A percentile compares a stretch with the other conserved stretches of the same genome.
Conservation (phyloP, 352 stramenopile genomes). For the Detonula confervacea region DNA sequence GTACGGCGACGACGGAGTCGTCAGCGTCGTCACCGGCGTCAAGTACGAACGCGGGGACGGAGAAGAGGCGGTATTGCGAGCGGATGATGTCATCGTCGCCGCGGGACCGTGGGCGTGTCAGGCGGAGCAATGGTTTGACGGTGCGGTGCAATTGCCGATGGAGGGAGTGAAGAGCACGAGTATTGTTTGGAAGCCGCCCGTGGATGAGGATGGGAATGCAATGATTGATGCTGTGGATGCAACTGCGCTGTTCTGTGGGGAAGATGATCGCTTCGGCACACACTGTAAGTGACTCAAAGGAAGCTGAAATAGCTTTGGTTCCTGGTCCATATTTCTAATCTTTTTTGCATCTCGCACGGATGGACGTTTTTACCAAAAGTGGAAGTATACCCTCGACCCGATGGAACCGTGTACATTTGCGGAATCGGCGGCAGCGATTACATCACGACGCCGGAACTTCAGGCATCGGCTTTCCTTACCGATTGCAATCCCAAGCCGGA, state of each 20-base stretch:
- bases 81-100: slow-evolving; percentile 79
- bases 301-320: too few species aligned
- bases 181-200: slow-evolving; percentile 79
- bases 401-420: slow-evolving; percentile 89
- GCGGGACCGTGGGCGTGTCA: slow-evolving; percentile 88
- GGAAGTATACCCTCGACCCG: slow-evolving; percentile 89
- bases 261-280: slow-evolving; percentile 80
- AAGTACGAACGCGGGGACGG: slow-evolving; percentile 47
- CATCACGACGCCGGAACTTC: slow-evolving; percentile 73
- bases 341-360: too few species aligned
- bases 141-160: slow-evolving; percentile 85
- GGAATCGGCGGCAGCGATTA: slow-evolving; percentile 87
- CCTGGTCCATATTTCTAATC: too few species aligned
- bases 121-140: slow-evolving; percentile 86
- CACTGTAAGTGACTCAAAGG: slow-evolving; percentile 77
- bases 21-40: slow-evolving; percentile 57
- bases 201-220: slow-evolving; percentile 50
- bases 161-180: slow-evolving; percentile 85
- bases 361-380: too few species aligned
- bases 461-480: slow-evolving; percentile 65
- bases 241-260: slow-evolving; percentile 84
- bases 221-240: slow-evolving; percentile 67
- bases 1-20: slow-evolving; percentile 35
- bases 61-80: slow-evolving; percentile 42
- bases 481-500: slow-evolving; percentile 65